Evolutionary conservation across 106 monocot species (phyloP).

Genomic region (Dendrobium catenatum): DNA sequence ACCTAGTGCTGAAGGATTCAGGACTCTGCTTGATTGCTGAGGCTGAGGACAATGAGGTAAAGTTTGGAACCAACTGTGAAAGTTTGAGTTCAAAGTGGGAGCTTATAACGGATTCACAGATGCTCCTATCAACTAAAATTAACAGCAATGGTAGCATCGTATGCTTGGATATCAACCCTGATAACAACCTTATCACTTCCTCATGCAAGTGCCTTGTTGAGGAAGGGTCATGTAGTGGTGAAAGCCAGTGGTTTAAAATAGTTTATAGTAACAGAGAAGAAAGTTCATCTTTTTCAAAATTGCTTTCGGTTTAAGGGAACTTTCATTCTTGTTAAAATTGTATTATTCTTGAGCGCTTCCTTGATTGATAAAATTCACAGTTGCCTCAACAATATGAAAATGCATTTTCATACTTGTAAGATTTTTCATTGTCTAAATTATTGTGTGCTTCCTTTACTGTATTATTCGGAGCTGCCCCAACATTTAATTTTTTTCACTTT

Average conservation of each 20-base stretch:
- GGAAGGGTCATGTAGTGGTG: constrained; percentile 40
- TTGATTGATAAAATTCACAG: no score
- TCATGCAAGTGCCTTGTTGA: constrained; percentile 53
- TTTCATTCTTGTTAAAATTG: background rate
- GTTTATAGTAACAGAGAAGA: constrained; percentile 33
- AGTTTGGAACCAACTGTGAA: constrained; percentile 28
- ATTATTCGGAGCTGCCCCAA: no score
- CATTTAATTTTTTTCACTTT: no score
- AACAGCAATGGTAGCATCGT: constrained; percentile 18
- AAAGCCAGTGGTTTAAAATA: constrained; percentile 88
- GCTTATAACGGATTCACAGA: constrained; percentile 54
- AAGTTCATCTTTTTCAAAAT: background rate
- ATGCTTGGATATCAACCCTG: constrained; percentile 43
- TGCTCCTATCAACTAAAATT: constrained; percentile 49
- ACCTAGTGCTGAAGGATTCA: constrained; percentile 26
- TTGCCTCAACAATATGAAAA: no score
- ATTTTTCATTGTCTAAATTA: no score
- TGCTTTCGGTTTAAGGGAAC: background rate
- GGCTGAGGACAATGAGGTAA: constrained; percentile 23
- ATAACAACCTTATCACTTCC: constrained; percentile 38
- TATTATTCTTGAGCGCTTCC: no score
- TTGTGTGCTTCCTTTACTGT: no score
- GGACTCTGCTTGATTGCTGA: constrained; percentile 36
- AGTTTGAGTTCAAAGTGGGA: constrained; percentile 41
- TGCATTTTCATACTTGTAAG: no score